Evolutionary conservation across 2,329 filamentous ascomycete genomes (phyloP), one percentile per base, ranked within the genome.

Genomic region (Rachicladosporium sp.): DNA sequence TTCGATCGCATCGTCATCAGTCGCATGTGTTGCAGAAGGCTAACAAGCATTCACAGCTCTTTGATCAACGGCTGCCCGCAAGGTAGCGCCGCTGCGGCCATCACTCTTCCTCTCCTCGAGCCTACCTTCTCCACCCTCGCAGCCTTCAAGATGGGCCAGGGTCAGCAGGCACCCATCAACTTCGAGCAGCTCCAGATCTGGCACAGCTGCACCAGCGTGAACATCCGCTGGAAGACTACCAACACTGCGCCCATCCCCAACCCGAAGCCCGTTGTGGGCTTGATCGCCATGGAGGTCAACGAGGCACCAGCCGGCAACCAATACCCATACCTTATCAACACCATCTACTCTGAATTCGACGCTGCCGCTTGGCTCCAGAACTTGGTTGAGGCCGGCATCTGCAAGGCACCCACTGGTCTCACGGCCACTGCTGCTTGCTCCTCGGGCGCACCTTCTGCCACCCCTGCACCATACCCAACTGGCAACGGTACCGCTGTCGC

Each of bases 311-410:
- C 33, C 19, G 42, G 40, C 36, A 49, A 43, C 38, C 29, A 43
- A 19, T 49, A 45, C 37, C 47, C 48, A 8, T 57, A 46, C 42
- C 45, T 51, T 33, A 53, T 58, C 42, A 41, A 47, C 13, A 50
- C 45, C 4, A 49, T 57, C 12, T 56, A 51, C 41, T 52, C 48
- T n/a, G 56, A 58, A 29, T 58, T 58, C 41, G 54, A 58, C 43
- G 43, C 51, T 10, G 56, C 46, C 12, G 52, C 52, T 21, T 59
- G 56, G 55, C 46, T 59, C 32, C 44, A 50, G 41, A 54, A 56
- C 41, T 39, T 56, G 27, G 32, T 45, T 27, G 51, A 47, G 11
- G 50, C 51, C 4, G 50, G 50, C 13, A 48, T 53, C 34, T 54
- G 51, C 41, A 33, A 30, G 5, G 29, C 33, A 27, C 30, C 12